Evolutionary conservation across 176 grass and related monocot genomes (phyloP).

Genomic region (Alloteropsis semialata): DNA sequence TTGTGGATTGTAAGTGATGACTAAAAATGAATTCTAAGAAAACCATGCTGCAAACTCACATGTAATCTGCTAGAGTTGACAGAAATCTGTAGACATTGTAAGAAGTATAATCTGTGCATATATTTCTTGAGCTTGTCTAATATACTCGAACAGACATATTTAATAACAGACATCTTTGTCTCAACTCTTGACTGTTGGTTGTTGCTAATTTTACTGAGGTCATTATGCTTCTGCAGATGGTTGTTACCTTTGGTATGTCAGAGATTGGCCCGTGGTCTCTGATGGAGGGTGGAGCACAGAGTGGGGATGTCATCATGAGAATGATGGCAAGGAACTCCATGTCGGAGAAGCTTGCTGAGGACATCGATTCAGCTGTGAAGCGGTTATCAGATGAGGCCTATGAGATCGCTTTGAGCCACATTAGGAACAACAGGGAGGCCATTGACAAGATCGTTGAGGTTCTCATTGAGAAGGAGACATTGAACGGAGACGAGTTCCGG

Average conservation of each 20-base stretch:
- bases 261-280: constrained; percentile 96
- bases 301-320: constrained; percentile 83
- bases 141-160: too few species aligned
- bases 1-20: background rate
- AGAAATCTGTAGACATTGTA: background rate
- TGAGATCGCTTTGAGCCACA: constrained; percentile 63
- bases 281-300: constrained; percentile 76
- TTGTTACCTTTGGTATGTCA: constrained; percentile 91
- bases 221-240: constrained; percentile 64
- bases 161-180: too few species aligned
- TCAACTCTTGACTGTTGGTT: background rate
- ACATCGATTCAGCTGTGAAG: constrained; percentile 86
- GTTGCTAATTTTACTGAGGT: constrained; percentile 6
- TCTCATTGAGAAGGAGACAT: constrained; percentile 90
- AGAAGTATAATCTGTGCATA: too few species aligned
- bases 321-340: constrained; percentile 99
- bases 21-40: background rate
- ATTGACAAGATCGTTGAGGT: constrained; percentile 97
- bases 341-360: constrained; percentile 92
- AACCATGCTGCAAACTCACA: background rate
- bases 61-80: background rate
- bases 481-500: constrained; percentile 84
- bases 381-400: constrained; percentile 76
- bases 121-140: too few species aligned
- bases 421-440: constrained; percentile 81